phyloP scores from a whole-genome alignment of 495 filamentous ascomycete species.

The Podospora fimiseda region DNA sequence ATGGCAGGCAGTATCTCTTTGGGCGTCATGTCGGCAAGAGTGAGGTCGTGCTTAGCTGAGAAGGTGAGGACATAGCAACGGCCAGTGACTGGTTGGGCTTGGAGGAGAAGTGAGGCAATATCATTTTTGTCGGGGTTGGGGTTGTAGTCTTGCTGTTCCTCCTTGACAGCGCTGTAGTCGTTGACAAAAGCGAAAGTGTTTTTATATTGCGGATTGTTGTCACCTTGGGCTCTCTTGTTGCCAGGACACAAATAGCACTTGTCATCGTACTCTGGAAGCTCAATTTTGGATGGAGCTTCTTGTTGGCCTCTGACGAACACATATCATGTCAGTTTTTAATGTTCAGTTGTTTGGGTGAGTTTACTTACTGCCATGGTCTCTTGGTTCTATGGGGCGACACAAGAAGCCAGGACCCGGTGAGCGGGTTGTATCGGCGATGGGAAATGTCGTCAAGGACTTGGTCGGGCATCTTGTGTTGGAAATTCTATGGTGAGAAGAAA shows the following conservation, averaged over 20 bases:
- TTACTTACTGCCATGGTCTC: conserved; percentile 96
- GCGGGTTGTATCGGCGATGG: conserved; percentile 87
- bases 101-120: conserved; percentile 70
- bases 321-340: neutral
- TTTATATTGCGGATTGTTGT: conserved; percentile 78
- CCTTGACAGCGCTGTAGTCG: conserved; percentile 95
- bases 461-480: conserved; percentile 47
- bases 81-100: conserved; percentile 79
- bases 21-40: conserved; percentile 75
- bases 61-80: conserved; percentile 98
- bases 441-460: conserved; percentile 92
- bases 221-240: conserved; percentile 86
- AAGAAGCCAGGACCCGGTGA: conserved; percentile 82
- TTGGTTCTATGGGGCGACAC: conserved; percentile 95
- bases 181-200: conserved; percentile 94
- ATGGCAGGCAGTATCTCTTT: conserved; percentile 68
- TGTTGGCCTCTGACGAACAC: conserved; percentile 68
- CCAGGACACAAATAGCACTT: conserved; percentile 95
- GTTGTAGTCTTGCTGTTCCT: conserved; percentile 62
- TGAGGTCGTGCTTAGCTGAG: conserved; percentile 81
- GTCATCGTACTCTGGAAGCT: conserved; percentile 73
- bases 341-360: too few species aligned
- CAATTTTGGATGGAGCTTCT: conserved; percentile 71
- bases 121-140: conserved; percentile 37
- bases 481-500: too few species aligned